phyloP scores from a whole-genome alignment of 2,329 filamentous ascomycete species.

The Trichoderma sp. region DNA sequence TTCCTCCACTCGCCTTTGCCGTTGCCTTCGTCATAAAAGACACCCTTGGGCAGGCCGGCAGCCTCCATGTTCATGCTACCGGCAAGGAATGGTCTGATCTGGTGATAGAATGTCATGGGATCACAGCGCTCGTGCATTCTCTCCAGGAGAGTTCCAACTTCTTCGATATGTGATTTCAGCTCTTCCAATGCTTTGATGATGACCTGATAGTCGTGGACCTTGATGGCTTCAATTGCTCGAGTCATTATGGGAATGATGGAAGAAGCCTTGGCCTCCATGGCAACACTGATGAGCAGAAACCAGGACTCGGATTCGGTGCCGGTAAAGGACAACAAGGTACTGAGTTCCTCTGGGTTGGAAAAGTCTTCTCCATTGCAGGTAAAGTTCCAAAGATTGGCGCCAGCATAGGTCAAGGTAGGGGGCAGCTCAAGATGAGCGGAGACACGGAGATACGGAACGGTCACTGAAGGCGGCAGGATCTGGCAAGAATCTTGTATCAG shows the following conservation, averaged over 20 bases:
- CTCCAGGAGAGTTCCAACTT: slow-evolving; percentile 65
- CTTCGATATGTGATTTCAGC: slow-evolving; percentile 65
- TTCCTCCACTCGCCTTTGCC: slow-evolving; percentile 68
- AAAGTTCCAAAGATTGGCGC: slow-evolving; percentile 88
- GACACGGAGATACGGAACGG: slow-evolving; percentile 71
- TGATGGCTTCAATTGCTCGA: slow-evolving; percentile 68
- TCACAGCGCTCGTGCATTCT: slow-evolving; percentile 90
- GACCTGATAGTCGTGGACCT: slow-evolving; percentile 55
- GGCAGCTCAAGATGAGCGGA: slow-evolving; percentile 76
- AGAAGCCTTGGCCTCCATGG: slow-evolving; percentile 81
- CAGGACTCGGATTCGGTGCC: slow-evolving; percentile 88
- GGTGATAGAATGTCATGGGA: slow-evolving; percentile 83
- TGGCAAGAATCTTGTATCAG: slow-evolving; percentile 28
- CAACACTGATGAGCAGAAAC: slow-evolving; percentile 89
- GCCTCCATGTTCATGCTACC: slow-evolving; percentile 90
- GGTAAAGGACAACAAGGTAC: slow-evolving; percentile 77
- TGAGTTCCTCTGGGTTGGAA: slow-evolving; percentile 65
- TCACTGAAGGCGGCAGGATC: slow-evolving; percentile 71
- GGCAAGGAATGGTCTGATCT: slow-evolving; percentile 82
- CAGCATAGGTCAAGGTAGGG: slow-evolving; percentile 87
- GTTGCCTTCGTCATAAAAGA: slow-evolving; percentile 77
- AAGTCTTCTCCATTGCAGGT: slow-evolving; percentile 54
- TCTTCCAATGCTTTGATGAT: slow-evolving; percentile 63
- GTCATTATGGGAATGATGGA: slow-evolving; percentile 75
- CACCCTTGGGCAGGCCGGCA: slow-evolving; percentile 76